phyloP scores from a whole-genome alignment of 2,329 filamentous ascomycete species.

The Didymella lethalis region DNA sequence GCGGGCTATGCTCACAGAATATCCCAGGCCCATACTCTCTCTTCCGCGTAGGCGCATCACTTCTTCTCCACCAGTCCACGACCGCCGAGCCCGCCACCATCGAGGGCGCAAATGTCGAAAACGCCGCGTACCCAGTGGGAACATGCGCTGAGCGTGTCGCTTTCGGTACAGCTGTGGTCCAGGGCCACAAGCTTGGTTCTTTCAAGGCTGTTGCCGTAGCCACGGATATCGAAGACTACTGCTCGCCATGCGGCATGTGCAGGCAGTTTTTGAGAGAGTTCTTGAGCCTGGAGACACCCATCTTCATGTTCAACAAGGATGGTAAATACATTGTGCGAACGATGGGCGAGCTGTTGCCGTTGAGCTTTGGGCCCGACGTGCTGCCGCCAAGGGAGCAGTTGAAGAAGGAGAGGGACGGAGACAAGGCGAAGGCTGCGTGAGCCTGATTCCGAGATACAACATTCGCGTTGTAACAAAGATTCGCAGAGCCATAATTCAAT shows the following conservation, averaged over 20 bases:
- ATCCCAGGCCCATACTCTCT: slow-evolving; percentile 79
- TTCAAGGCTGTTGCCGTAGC: slow-evolving; percentile 80
- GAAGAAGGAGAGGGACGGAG: slow-evolving; percentile 38
- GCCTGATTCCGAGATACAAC: neutral
- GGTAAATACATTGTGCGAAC: slow-evolving; percentile 74
- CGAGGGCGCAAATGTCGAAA: slow-evolving; percentile 80
- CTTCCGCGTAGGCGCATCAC: slow-evolving; percentile 86
- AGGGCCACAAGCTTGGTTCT: slow-evolving; percentile 56
- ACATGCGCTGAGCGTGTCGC: slow-evolving; percentile 93
- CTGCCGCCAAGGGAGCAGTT: slow-evolving; percentile 49
- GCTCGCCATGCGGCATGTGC: slow-evolving; percentile 89
- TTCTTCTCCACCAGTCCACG: slow-evolving; percentile 61
- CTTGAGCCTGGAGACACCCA: slow-evolving; percentile 64
- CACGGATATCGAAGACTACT: slow-evolving; percentile 69
- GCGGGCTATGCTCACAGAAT: neutral
- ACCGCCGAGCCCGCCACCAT: slow-evolving; percentile 58
- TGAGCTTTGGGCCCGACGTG: slow-evolving; percentile 63
- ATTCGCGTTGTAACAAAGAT: neutral
- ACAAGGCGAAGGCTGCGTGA: slow-evolving; percentile 33
- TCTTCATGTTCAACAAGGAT: slow-evolving; percentile 92
- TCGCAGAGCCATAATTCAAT: neutral
- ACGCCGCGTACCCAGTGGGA: slow-evolving; percentile 91
- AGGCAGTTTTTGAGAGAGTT: slow-evolving; percentile 74
- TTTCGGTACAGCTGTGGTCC: slow-evolving; percentile 75
- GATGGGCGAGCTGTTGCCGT: slow-evolving; percentile 67